Evolutionary conservation across 768 basidiomycete species (phyloP).

Genomic region (Coprinellus micaceus): DNA sequence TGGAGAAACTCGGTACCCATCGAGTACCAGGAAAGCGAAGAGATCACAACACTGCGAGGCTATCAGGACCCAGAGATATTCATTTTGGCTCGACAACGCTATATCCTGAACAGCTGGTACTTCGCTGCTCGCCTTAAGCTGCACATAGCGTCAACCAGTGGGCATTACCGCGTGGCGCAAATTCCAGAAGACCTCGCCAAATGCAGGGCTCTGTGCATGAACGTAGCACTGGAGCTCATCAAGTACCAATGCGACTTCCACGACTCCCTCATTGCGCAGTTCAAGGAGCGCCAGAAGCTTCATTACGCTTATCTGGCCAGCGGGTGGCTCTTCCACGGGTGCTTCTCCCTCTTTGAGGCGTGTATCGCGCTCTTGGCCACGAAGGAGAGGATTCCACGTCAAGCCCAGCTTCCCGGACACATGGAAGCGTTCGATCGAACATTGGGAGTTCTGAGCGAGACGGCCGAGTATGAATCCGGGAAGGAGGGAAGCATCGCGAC

Average conservation of each 20-base stretch:
- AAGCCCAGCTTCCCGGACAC: constrained; percentile 34
- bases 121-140: constrained; percentile 43
- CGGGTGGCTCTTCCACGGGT: constrained; percentile 40
- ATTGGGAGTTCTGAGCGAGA: constrained; percentile 31
- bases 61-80: constrained; percentile 25
- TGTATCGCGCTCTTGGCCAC: constrained; percentile 40
- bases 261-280: constrained; percentile 16
- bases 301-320: constrained; percentile 7
- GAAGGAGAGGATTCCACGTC: constrained; percentile 17
- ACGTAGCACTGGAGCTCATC: constrained; percentile 39
- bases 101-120: constrained; percentile 46
- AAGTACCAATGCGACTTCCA: constrained; percentile 40
- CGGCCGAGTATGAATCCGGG: constrained; percentile 30
- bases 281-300: constrained; percentile 4
- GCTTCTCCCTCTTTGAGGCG: constrained; percentile 44
- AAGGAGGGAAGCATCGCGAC: constrained; percentile 36
- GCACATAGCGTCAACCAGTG: constrained; percentile 39
- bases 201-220: constrained; percentile 36
- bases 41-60: constrained; percentile 25
- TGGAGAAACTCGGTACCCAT: constrained; percentile 42
- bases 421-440: constrained; percentile 36
- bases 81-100: constrained; percentile 37
- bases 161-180: constrained; percentile 23
- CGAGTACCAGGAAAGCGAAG: constrained; percentile 32
- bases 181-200: constrained; percentile 25